Percentiles rank a stretch among this genome's conserved stretches.
Evolutionary conservation across 164 flowering plant genomes (phyloP).

Genomic region (Stephania japonica): DNA sequence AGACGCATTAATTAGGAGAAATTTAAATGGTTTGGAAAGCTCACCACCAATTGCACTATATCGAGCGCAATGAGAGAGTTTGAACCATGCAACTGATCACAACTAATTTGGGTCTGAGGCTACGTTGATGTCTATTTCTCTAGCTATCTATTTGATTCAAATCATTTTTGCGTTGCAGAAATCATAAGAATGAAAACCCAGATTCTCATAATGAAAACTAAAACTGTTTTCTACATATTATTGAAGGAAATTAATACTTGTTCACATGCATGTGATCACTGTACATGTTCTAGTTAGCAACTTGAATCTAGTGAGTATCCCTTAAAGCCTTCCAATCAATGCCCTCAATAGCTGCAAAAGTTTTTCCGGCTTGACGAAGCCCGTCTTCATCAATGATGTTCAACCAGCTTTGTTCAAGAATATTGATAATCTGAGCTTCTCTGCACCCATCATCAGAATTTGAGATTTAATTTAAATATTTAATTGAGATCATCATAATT

Average conservation of each 20-base stretch:
- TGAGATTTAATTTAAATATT: background rate
- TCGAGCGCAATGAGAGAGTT: too few relatives aligned
- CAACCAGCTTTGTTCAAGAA: conserved; percentile 38
- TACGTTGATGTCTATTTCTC: too few relatives aligned
- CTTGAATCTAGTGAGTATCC: conserved; percentile 12
- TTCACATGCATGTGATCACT: background rate
- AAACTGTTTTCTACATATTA: background rate
- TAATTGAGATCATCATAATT: background rate
- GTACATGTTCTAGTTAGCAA: background rate
- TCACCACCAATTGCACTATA: too few relatives aligned
- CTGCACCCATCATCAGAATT: conserved; percentile 21
- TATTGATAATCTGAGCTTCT: conserved; percentile 35
- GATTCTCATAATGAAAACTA: background rate
- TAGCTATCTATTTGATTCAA: too few relatives aligned
- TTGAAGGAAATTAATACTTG: background rate
- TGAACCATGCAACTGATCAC: too few relatives aligned
- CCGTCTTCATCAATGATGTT: conserved; percentile 21
- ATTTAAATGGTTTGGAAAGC: too few relatives aligned
- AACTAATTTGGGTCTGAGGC: too few relatives aligned
- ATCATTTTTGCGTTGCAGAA: background rate
- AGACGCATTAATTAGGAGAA: too few relatives aligned
- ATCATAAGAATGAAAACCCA: background rate
- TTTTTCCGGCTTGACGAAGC: conserved; percentile 12
- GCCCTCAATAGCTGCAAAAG: conserved; percentile 20
- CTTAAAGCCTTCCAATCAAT: conserved; percentile 29